A percentile compares a stretch with the other conserved stretches of the same genome.
phyloP scores from a whole-genome alignment of 768 basidiomycete genomes.

The Podaxis rugospora region DNA sequence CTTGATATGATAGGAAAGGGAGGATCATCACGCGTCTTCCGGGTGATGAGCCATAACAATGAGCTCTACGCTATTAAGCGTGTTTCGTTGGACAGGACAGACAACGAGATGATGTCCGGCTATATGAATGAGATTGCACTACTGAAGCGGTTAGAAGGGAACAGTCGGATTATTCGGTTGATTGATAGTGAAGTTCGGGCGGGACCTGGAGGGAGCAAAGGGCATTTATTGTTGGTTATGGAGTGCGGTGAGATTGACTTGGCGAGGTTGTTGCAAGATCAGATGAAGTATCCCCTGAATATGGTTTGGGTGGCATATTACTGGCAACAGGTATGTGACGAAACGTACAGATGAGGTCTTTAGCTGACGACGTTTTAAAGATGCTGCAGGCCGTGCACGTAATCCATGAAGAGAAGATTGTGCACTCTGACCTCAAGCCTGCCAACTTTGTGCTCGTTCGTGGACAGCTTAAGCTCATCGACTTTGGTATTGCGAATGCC shows the following conservation, averaged over 20 bases:
- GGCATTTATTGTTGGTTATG: conserved; percentile 84
- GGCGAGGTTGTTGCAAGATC: conserved; percentile 76
- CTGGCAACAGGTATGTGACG: conserved; percentile 82
- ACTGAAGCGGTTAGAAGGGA: conserved; percentile 90
- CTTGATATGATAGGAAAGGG: conserved; percentile 91
- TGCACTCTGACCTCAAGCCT: conserved; percentile 97
- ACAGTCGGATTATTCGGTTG: conserved; percentile 86
- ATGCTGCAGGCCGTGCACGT: conserved; percentile 99
- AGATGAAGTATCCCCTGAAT: conserved; percentile 79
- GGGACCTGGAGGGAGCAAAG: conserved; percentile 65
- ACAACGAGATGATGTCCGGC: conserved; percentile 82
- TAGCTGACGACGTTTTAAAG: conserved; percentile 34
- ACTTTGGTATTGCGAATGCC: conserved; percentile 99
- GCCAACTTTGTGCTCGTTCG: conserved; percentile 97
- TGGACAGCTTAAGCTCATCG: conserved; percentile 94
- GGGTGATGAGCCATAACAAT: conserved; percentile 71
- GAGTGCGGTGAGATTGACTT: conserved; percentile 96
- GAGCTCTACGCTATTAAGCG: conserved; percentile 90
- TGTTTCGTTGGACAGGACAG: conserved; percentile 85
- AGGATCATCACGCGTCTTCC: conserved; percentile 93
- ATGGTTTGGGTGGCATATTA: conserved; percentile 95
- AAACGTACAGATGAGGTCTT: background rate
- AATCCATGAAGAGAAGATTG: conserved; percentile 97
- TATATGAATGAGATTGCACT: conserved; percentile 97
- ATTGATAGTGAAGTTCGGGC: conserved; percentile 87